Percentiles rank a stretch among this genome's conserved stretches.
Evolutionary conservation across 495 filamentous ascomycete species (phyloP).

Genomic region (Trichoderma gamsii): DNA sequence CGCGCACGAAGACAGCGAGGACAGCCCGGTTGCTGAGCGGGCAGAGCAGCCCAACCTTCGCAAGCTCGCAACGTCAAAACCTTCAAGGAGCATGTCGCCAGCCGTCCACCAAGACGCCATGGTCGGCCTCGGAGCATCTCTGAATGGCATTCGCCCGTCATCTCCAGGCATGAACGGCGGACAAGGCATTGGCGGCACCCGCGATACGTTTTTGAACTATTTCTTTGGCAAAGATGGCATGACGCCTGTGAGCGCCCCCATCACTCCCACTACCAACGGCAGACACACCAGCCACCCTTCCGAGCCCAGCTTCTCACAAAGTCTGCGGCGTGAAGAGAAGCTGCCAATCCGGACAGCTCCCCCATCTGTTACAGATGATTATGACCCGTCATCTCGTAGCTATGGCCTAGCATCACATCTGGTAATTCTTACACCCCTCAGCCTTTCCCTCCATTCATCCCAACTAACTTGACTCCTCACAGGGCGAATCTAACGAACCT

Average conservation of each 20-base stretch:
- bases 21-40: conserved; percentile 56
- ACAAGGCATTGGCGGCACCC: conserved; percentile 42
- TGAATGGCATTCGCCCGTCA: conserved; percentile 61
- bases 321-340: conserved; percentile 66
- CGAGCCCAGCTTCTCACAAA: conserved; percentile 79
- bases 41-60: conserved; percentile 38
- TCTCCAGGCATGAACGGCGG: conserved; percentile 55
- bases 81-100: conserved; percentile 71
- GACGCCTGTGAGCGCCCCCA: conserved; percentile 20
- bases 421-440: conserved; percentile 45
- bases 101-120: conserved; percentile 57
- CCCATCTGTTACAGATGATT: conserved; percentile 26
- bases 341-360: conserved; percentile 37
- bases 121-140: conserved; percentile 54
- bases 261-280: conserved; percentile 23
- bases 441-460: neutral
- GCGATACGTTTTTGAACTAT: conserved; percentile 93
- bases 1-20: conserved; percentile 62
- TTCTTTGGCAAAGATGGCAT: conserved; percentile 94
- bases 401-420: conserved; percentile 30
- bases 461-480: conserved; percentile 8
- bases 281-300: conserved; percentile 65
- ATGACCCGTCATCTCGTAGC: conserved; percentile 22
- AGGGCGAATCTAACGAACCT: conserved; percentile 57
- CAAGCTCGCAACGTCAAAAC: conserved; percentile 45